Evolutionary conservation across 495 filamentous ascomycete genomes (phyloP), one percentile per base, ranked within the genome.

Genomic region (Penicilliopsis zonata): DNA sequence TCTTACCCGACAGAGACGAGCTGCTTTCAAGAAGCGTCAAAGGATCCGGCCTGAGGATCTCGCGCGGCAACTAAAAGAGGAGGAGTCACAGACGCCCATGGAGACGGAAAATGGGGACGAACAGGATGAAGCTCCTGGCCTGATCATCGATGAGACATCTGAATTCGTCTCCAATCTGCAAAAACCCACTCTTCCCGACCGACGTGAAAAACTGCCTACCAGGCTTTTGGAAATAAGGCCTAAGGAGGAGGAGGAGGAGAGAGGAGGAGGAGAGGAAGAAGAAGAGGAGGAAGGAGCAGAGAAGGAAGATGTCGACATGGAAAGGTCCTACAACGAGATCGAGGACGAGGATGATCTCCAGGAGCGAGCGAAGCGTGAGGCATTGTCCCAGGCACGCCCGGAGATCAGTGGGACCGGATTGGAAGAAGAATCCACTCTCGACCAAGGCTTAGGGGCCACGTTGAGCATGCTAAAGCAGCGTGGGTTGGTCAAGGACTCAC

Each of bases 121-220:
- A 1, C 62, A 55, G 15, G 66, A 65, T 12, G 72, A 78, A 38
- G 76, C 74, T 16, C 72, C 69, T 10, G 87, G 87, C 18, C 63
- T 95, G 8, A 69, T 96, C 9, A 85, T 98, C 35, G 86, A 95
- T 41, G 88, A 96, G 49, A 94, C 88, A 9, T 81, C 85, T 3
- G 86, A 94, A 40, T 98, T 98, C 49, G 83, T 98, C 16, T 78
- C 85, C 13, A 83, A 85, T 41, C 54, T 98, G 33, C 74, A 79
- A 43, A 78, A 75, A 40, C 71, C 68, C 8, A 61, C 59, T n/a
- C 58, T 69, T n/a, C 74, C 75, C n/a, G 78, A 82, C 41, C 69
- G 65, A 18, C 47, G 51, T 36, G 48, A 64, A 65, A 63, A 49
- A 49, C 45, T 47, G 56, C 36, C 57, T 38, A 42, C 69, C 47